Conservation (phyloP, 2,329 filamentous ascomycete genomes). For the Pseudocercospora fuligena region DNA sequence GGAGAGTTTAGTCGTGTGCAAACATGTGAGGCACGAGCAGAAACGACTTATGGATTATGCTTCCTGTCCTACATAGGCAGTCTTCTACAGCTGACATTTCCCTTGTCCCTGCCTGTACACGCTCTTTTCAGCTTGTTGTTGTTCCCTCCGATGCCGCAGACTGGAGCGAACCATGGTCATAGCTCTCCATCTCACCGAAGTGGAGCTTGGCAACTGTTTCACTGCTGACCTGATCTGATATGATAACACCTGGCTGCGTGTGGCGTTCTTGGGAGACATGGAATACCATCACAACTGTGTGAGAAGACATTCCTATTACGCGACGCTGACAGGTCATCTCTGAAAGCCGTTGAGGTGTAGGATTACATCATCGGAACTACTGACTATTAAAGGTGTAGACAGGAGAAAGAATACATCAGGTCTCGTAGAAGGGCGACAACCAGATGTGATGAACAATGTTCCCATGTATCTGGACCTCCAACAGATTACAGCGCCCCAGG, state of each 20-base stretch:
- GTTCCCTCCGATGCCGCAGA: not conserved
- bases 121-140: not conserved
- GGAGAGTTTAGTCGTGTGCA: not conserved
- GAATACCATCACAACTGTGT: not conserved
- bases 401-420: not conserved
- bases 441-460: not conserved
- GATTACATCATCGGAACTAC: not conserved
- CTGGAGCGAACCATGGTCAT: not conserved
- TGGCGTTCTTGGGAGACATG: not conserved
- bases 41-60: not conserved
- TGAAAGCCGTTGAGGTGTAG: not conserved
- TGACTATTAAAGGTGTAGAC: not conserved
- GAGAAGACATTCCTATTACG: not conserved
- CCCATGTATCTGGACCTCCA: not conserved
- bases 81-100: not conserved
- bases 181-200: not conserved
- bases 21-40: conserved; percentile 1
- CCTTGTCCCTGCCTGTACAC: not conserved
- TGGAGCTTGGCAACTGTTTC: not conserved
- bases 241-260: not conserved
- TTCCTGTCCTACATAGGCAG: not conserved
- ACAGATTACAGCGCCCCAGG: not conserved
- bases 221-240: not conserved
- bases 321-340: not conserved
- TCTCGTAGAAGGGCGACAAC: not conserved